These are phyloP conservation scores for Xylaria arbuscula DNA, from an alignment of 2,329 filamentous ascomycete genomes.

Conservation along the genomic window DNA sequence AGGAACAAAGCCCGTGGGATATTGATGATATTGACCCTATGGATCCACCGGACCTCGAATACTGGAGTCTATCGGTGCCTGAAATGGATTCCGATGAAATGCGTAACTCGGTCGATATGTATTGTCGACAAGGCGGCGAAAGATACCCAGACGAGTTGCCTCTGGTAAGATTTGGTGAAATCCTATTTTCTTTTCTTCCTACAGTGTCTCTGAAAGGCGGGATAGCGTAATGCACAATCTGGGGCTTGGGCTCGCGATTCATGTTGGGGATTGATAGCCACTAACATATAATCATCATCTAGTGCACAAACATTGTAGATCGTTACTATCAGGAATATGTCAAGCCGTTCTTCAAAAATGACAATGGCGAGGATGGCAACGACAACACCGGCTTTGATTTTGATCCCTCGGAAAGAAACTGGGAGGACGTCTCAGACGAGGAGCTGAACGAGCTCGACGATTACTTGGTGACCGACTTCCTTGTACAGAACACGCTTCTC, in stretches of 20 bases:
- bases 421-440: conserved; percentile 34
- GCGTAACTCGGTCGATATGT: conserved; percentile 38
- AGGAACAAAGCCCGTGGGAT: conserved; percentile 12
- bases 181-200: not conserved
- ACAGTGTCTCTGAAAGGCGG: not conserved
- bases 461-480: too few species aligned
- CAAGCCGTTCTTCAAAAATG: conserved; percentile 20
- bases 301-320: conserved; percentile 26
- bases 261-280: not conserved
- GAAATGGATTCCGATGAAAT: conserved; percentile 29
- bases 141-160: conserved; percentile 39
- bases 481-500: too few species aligned
- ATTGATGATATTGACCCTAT: not conserved
- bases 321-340: conserved; percentile 37
- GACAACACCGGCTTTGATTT: not conserved
- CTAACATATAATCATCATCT: conserved; percentile 7
- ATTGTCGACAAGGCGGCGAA: conserved; percentile 36
- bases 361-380: not conserved
- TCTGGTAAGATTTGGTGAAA: conserved; percentile 27
- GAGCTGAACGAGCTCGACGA: not conserved
- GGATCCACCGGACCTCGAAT: conserved; percentile 27
- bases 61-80: conserved; percentile 41
- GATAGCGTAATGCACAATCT: not conserved
- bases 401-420: conserved; percentile 8
- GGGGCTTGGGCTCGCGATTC: not conserved